Base-by-base conservation (phyloP, 2,329 filamentous ascomycete species). In the Camptophora hylomeconis region DNA sequence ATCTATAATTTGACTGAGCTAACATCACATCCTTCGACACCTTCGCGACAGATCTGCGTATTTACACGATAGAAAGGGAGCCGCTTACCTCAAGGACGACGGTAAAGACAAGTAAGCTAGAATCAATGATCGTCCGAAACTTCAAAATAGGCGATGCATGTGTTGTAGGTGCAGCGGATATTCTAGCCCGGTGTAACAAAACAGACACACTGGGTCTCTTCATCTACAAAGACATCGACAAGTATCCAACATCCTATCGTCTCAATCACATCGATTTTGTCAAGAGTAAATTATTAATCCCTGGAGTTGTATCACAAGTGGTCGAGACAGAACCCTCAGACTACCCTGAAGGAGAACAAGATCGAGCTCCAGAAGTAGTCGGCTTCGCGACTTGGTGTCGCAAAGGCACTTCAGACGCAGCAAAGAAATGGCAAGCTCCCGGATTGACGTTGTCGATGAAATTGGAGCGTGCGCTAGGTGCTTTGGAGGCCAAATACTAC, bases 361-460 rank as follows among this genome's bases (percentile, higher is more conserved):
- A n/a, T 17, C 18, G 24, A n/a, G n/a, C n/a, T 7, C n/a, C n/a
- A 5, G 24, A 26, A 15, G 15, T 26, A 8, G 18, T 26, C 12
- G 24, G 24, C 18, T 13, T 15, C 15, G 24, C 24, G n/a, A 26
- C 24, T 5, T 26, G 24, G 24, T 16, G 15, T 5, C 24, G 24
- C 14, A 13, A 26, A 16, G 24, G 24, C 10, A 15, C 6, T 5
- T 26, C 24, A n/a, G 6, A 9, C 15, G 14, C 11, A 17, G 24
- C 24, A 5, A 13, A 5, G 12, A 14, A 5, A 26, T 26, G 24
- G 24, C 24, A 26, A 16, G n/a, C n/a, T n/a, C n/a, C n/a, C 11
- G 12, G 12, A 7, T 26, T 26, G 24, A 10, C 18, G 15, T 26
- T 7, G 6, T 26, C 14, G 24, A 26, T 11, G n/a, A 13, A 15